Evolutionary conservation across 495 filamentous ascomycete species (phyloP), one percentile per base, ranked within the genome.

Genomic region (Coniosporium apollinis): DNA sequence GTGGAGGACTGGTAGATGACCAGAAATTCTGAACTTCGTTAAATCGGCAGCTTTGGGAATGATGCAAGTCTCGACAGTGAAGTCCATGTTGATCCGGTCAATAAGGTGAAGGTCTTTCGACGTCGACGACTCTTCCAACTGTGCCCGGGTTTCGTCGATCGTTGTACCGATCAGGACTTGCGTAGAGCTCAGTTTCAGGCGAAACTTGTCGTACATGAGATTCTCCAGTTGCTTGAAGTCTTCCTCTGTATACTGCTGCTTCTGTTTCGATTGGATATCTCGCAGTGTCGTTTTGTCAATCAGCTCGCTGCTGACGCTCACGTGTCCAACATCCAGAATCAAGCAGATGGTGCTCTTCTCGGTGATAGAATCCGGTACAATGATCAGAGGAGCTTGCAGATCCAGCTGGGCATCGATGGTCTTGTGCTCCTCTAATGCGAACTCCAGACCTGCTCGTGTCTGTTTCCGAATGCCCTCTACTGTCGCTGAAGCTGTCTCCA

Each of bases 121-220:
- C 13, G 78, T 68, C 28, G 81, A 72, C 37, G 72, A 69, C 6
- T 67, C 65, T 7, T 70, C 69, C 9, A 97, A 61, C 48, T 96
- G 86, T n/a, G 72, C 61, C 48, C 82, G 85, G 3, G 89, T 89
- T 41, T 79, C 78, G 37, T 92, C 79, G 28, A 97, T 76, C 0
- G 84, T 85, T n/a, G 89, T 82, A 4, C 89, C 89, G 42, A 97
- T 92, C 17, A 97, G 66, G 37, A 97, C 70, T 50, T 97, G 89
- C 0, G 89, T 97, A 0, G 84, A 87, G 32, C 91, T 76, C 18
- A 97, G 64, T 47, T 89, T 92, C 47, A 97, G 68, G 21, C 79
- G 55, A 57, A 96, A 97, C 26, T 84, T 83, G 62, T 97, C 89
- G 48, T 97, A 97, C 70, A 97, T 84, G 41, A 96, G 63, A 22